phyloP scores from a whole-genome alignment of 495 filamentous ascomycete species.

The Xylaria telfairii region DNA sequence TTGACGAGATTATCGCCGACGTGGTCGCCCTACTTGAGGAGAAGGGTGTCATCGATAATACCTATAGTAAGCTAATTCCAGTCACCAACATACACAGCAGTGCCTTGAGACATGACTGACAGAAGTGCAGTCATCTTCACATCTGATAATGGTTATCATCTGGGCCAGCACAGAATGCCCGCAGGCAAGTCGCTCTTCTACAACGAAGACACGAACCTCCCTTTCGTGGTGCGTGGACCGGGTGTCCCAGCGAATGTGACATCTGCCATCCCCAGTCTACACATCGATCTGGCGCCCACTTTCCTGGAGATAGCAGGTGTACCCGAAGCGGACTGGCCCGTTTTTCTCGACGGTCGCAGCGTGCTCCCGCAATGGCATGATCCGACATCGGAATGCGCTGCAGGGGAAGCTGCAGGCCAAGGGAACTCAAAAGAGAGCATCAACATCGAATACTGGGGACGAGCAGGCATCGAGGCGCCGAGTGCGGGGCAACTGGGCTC shows the following conservation, averaged over 20 bases:
- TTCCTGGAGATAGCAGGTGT: slow-evolving; percentile 25
- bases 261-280: slow-evolving; percentile 13
- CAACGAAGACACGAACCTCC: slow-evolving; percentile 66
- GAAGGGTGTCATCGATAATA: slow-evolving; percentile 57
- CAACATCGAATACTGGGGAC: slow-evolving; percentile 60
- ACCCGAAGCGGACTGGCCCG: slow-evolving; percentile 27
- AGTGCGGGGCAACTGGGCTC: slow-evolving; percentile 25
- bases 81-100: background rate
- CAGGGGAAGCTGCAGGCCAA: slow-evolving; percentile 24
- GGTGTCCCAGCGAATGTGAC: slow-evolving; percentile 41
- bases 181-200: slow-evolving; percentile 64
- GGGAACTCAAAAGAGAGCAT: slow-evolving; percentile 49
- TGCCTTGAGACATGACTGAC: background rate
- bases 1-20: slow-evolving; percentile 63
- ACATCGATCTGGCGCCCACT: slow-evolving; percentile 25
- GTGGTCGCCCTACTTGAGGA: slow-evolving; percentile 53
- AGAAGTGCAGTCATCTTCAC: slow-evolving; percentile 56
- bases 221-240: slow-evolving; percentile 57
- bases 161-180: slow-evolving; percentile 64
- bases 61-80: slow-evolving; percentile 27
- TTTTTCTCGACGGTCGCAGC: slow-evolving; percentile 25
- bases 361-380: slow-evolving; percentile 23
- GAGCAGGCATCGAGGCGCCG: slow-evolving; percentile 44
- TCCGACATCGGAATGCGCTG: slow-evolving; percentile 19
- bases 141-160: slow-evolving; percentile 67